These are phyloP conservation scores for Agastache rugosa DNA, from an alignment of 257 asterid genomes.

Conservation along the genomic window DNA sequence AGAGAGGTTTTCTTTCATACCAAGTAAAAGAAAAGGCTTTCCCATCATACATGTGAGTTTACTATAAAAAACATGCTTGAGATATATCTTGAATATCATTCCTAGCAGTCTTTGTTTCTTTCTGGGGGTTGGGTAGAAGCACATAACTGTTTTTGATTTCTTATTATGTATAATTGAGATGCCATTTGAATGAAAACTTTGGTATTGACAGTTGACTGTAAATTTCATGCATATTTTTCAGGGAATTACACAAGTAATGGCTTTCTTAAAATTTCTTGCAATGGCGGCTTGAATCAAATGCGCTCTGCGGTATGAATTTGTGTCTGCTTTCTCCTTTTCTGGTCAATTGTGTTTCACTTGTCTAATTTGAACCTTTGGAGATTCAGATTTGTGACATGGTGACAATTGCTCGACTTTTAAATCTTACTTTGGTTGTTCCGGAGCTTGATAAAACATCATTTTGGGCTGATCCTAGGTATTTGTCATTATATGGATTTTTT, in stretches of 20 bases:
- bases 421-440: conserved; percentile 90
- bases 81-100: not conserved
- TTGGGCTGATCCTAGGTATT: conserved; percentile 99
- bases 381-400: conserved; percentile 99
- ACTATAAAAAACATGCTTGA: not conserved
- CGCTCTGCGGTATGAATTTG: conserved; percentile 83
- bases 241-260: conserved; percentile 91
- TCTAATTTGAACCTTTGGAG: conserved; percentile 37
- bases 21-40: not conserved
- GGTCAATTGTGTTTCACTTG: conserved; percentile 29
- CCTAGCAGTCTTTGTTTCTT: not conserved
- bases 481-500: conserved; percentile 29
- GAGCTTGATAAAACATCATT: conserved; percentile 96
- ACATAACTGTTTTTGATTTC: conserved; percentile 1
- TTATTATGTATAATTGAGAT: conserved; percentile 15
- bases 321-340: conserved; percentile 18
- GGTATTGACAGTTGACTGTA: conserved; percentile 7
- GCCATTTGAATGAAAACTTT: not conserved
- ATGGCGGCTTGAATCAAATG: conserved; percentile 98
- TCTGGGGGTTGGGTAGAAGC: conserved; percentile 2
- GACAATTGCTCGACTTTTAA: conserved; percentile 82
- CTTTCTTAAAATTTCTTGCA: conserved; percentile 85
- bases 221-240: conserved; percentile 30
- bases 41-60: not conserved
- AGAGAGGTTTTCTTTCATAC: not conserved